A percentile compares a stretch with the other conserved stretches of the same genome.
Conservation (phyloP, 768 basidiomycete species). For the Phaeotremella fagi region DNA sequence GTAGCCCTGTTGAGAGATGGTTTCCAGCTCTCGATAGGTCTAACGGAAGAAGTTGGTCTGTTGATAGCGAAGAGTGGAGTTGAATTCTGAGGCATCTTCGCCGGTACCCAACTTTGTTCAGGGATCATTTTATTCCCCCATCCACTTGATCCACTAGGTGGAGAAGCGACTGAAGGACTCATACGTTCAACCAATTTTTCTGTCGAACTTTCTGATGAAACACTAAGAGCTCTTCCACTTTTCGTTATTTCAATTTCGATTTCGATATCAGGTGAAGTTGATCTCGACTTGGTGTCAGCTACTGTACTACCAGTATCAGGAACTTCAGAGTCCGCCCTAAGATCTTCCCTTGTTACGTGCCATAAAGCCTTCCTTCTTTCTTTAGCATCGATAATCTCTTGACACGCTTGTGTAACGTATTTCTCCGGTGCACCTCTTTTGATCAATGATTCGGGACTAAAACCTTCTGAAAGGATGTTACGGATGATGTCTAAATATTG, state of each 20-base stretch:
- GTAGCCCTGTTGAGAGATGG: neutral
- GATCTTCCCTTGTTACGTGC: conserved; percentile 13
- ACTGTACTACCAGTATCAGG: neutral
- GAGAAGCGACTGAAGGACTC: neutral
- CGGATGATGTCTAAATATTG: conserved; percentile 38
- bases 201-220: conserved; percentile 17
- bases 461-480: conserved; percentile 29
- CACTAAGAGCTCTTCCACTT: conserved; percentile 9
- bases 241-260: neutral
- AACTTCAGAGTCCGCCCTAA: conserved; percentile 12
- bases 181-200: conserved; percentile 13
- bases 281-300: conserved; percentile 14
- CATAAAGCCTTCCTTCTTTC: conserved; percentile 18
- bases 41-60: neutral
- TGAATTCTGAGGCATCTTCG: neutral
- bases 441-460: conserved; percentile 26
- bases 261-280: neutral
- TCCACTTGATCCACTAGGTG: neutral
- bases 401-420: conserved; percentile 34
- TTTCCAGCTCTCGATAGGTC: neutral
- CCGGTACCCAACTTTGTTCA: neutral
- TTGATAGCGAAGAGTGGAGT: neutral
- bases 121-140: neutral
- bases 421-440: conserved; percentile 24
- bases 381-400: conserved; percentile 31